Conservation (phyloP, 495 filamentous ascomycete genomes). For the Tuber microsphaerosporum region DNA sequence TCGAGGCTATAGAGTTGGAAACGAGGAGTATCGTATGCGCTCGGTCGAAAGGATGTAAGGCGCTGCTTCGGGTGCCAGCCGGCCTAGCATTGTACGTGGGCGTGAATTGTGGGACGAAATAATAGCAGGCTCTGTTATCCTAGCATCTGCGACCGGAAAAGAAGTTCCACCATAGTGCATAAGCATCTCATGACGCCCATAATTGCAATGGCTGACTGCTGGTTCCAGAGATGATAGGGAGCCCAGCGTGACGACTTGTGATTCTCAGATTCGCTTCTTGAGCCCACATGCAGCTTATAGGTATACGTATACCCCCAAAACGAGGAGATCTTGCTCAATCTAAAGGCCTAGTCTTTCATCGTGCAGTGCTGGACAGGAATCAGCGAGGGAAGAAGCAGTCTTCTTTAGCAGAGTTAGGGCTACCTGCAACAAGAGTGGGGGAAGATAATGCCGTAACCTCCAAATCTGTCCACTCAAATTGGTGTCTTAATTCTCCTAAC, state of each 20-base stretch:
- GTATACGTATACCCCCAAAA: neutral
- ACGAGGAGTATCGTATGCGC: neutral
- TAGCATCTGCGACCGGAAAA: neutral
- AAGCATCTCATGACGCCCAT: neutral
- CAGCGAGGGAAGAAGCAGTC: neutral
- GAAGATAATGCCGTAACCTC: neutral
- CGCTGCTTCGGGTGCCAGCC: neutral
- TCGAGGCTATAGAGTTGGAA: neutral
- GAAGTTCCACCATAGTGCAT: neutral
- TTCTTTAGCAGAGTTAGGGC: neutral
- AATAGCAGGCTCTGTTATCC: neutral
- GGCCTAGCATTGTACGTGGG: neutral
- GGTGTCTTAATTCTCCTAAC: neutral
- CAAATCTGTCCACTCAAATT: neutral
- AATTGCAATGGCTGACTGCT: neutral
- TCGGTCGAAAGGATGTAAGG: neutral
- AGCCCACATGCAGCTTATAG: neutral
- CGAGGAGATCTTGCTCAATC: no score
- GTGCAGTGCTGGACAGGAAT: neutral
- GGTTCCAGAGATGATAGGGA: neutral
- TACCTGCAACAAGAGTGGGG: neutral
- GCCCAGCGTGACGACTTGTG: neutral
- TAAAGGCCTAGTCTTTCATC: neutral
- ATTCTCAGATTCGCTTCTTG: neutral
- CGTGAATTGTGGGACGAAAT: neutral